Evolutionary conservation across 129 eudicot species (phyloP), one percentile per base, ranked within the genome.

Genomic region (Artemisia argyi): DNA sequence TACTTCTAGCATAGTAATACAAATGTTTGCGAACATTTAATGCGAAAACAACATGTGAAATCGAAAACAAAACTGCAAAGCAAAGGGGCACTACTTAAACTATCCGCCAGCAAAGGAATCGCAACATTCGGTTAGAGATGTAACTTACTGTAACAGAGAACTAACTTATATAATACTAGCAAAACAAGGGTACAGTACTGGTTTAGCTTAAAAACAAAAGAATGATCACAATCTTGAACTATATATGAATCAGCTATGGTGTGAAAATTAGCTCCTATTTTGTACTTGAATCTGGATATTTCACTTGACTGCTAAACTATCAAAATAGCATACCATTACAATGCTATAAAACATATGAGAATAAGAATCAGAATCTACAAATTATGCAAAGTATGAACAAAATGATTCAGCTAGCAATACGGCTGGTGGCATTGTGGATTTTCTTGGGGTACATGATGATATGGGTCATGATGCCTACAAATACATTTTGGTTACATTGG

Each of bases 391-490:
- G 44, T 14, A 60, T 49, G 75, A 75, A 58, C 48, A 68, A 76
- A 15, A 66, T 47, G 69, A 69, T 79, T 44, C 81, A 66, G 49
- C 16, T 44, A 7, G 58, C 49, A 24, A 67, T 88, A 61, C 85
- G 55, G 85, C 46, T 79, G 62, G 39, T 82, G 19, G 48, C 73
- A 7, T 2, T 66, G 73, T 64, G 66, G 12, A 73, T 86, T 26
- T 79, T 89, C 56, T 24, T 73, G 49, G 96, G 91, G 57, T 86
- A 83, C 84, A 74, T 74, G 30, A 74, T 73, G 78, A 74, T 86
- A 64, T 89, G 96, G 96, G 66, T 84, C 48, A 86, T 86, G 96
- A 82, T 84, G 96, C 96, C 91, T 42, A 89, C 96, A 65, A 75
- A 79, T 55, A 69, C 83, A 54, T 86, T 77, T 78, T 86, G 80